Evolutionary conservation across 495 filamentous ascomycete genomes (phyloP), one percentile per base, ranked within the genome.

Genomic region (Neurospora africana): DNA sequence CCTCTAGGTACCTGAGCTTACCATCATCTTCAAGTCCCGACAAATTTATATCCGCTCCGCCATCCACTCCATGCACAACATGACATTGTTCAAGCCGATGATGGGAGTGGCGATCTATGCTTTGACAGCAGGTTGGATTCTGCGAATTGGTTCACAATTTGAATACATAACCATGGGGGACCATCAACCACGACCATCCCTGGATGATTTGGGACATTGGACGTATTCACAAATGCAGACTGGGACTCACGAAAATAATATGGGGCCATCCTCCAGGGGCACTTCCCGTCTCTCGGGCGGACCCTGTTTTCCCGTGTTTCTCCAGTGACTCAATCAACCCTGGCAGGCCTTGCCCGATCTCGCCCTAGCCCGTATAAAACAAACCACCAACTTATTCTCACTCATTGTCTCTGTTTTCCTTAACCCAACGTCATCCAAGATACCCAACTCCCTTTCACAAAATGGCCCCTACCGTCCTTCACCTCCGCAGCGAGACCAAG

Each of bases 401-500:
- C 30, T 65, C 47, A 15, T 27, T 58, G n/a, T 47, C 23, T 15
- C 15, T 19, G 53, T 65, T 19, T 65, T 65, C 27, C 53, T 33
- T 30, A 65, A 17, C 27, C 15, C 13, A 65, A 65, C 15, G 13
- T 65, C 5, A 53, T 21, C 47, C 47, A 58, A 58, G 21, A 58
- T 58, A 58, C 47, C 47, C n/a, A 13, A 27, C 13, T 27, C 53
- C 27, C 53, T 9, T 30, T 65, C 27, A 33, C 27, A 39, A 78
- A 70, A 81, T 82, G 80, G 76, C 79, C 41, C 78, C 82, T 69
- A 84, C 82, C 21, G 73, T 82, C 72, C 74, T 86, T n/a, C 83
- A 84, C 68, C 79, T 85, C 23, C 80, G 83, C 67, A 80, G 81
- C 70, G 80, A 85, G 77, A 82, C 83, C 75, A 87, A 89, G 82